Evolutionary conservation across 495 filamentous ascomycete species (phyloP), one percentile per base, ranked within the genome.

Genomic region (Pyronema omphalodes): DNA sequence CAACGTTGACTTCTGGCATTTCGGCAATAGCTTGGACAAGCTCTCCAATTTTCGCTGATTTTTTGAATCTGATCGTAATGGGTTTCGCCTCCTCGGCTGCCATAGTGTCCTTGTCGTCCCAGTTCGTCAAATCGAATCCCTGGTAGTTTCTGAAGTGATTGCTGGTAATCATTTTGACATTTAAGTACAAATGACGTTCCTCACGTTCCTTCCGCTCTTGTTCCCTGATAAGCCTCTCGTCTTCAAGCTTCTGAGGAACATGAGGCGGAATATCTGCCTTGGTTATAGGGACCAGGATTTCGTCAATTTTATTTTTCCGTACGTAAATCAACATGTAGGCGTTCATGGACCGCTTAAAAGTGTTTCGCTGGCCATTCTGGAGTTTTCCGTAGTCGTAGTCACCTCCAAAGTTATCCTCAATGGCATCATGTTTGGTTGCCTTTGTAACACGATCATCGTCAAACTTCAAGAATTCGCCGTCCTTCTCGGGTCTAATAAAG

Each of bases 281-380:
- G 9, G 76, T 74, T 40, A 91, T 80, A 0, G 81, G 76, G 46
- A 80, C 76, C 50, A 98, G 75, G 53, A 95, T 80, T 57, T 82
- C 74, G 62, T 94, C 86, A 37, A 86, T 67, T 44, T 81, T 76
- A 47, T 79, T 83, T 68, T 94, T 86, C 29, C 93, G 82, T 57
- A 96, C 81, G 65, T 99, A 99, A 11, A 99, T 93, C 70, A 99
- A 68, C 91, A 99, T 99, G 71, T 99, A 99, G 12, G 91, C 93
- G 60, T 74, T 80, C 69, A 83, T 86, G 0, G 81, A 84, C 15
- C 79, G 71, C 64, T 84, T 84, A 1, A 77, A 75, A 6, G 77
- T 80, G 58, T 82, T 83, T 56, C 79, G 74, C 46, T 79, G 73
- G 39, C 71, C 73, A 15, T 69, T 67, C 9, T 81, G 82, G 57